Evolutionary conservation across 1,284 basidiomycete genomes (phyloP), one percentile per base, ranked within the genome.

Genomic region (Cryptococcus jaspeensis): DNA sequence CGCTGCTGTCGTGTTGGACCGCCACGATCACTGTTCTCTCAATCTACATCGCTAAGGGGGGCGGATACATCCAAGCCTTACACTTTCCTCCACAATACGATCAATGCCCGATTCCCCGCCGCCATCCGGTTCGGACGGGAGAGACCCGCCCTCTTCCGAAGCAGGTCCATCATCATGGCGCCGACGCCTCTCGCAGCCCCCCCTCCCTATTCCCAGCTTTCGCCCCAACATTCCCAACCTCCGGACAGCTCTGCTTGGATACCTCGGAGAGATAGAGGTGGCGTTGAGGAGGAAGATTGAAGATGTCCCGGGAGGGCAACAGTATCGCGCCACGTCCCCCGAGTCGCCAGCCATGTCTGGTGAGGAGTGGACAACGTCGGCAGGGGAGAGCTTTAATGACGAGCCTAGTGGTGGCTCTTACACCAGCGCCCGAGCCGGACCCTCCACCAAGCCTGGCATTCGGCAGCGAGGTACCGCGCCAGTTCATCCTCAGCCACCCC

Each of bases 241-340:
- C 5, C 69, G 74, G 15, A 58, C 69, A 0, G 76, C 76, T 7
- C 60, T 78, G 0, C 60, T 78, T 2, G 73, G 73, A 1, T 78
- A 78, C 46, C 52, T 78, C 1, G 68, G 72, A 15, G 76, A 78
- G 55, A 71, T 75, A 1, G 76, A 78, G 52, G 52, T 63, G 4
- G 71, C 74, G 2, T 47, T 78, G 5, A 60, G 67, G 23, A 68
- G 64, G n/a, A 53, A 68, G 11, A 62, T 75, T 15, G 67, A 53
- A n/a, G 62, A 64, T 39, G 16, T 47, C 1, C 41, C 45, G 0
- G 35, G 22, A 16, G 52, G 35, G n/a, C 50, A 59, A n/a, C 35
- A 47, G 56, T 45, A 49, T 50, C 25, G 38, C 40, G 2, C 53
- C 52, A 12, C 25, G 41, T 47, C 51, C 9, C 25, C 32, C 28